A percentile compares a stretch with the other conserved stretches of the same genome.
phyloP scores from a whole-genome alignment of 352 stramenopile genomes.

The Pythium aquatile region DNA sequence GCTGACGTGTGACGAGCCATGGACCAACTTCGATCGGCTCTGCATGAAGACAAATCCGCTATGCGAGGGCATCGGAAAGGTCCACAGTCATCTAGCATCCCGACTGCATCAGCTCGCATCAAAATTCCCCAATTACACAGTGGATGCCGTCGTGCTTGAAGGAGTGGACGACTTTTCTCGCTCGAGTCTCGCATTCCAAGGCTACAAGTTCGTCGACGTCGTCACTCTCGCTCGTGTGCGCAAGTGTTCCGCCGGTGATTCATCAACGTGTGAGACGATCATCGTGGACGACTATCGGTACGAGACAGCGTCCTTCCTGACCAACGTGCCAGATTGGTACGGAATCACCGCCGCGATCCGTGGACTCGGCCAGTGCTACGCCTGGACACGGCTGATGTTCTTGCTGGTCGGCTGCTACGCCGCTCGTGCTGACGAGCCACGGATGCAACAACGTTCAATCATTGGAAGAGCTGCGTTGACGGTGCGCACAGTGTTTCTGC shows the following conservation, averaged over 20 bases:
- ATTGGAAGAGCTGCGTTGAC: background rate
- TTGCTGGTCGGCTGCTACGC: slow-evolving; percentile 34
- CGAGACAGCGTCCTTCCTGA: slow-evolving; percentile 25
- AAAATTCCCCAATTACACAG: slow-evolving; percentile 9
- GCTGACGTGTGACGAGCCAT: slow-evolving; percentile 2
- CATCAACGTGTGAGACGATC: background rate
- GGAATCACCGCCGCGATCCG: slow-evolving; percentile 26
- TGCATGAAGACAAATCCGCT: slow-evolving; percentile 6
- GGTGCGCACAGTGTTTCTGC: slow-evolving; percentile 24
- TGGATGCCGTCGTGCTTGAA: slow-evolving; percentile 28
- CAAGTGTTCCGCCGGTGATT: background rate
- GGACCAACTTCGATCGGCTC: slow-evolving; percentile 3
- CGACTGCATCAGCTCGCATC: background rate
- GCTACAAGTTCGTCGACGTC: slow-evolving; percentile 16
- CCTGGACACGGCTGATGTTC: slow-evolving; percentile 30
- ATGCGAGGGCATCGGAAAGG: background rate
- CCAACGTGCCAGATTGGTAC: slow-evolving; percentile 35
- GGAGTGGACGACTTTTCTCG: slow-evolving; percentile 18
- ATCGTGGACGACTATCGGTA: slow-evolving; percentile 39
- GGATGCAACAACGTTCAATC: background rate
- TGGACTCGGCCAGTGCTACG: slow-evolving; percentile 33
- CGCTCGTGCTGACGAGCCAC: background rate
- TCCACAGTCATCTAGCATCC: background rate
- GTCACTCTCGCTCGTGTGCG: slow-evolving; percentile 18
- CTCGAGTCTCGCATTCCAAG: slow-evolving; percentile 19